Conservation (phyloP, 2,329 filamentous ascomycete species). For the Malbranchea cinnamomea region DNA sequence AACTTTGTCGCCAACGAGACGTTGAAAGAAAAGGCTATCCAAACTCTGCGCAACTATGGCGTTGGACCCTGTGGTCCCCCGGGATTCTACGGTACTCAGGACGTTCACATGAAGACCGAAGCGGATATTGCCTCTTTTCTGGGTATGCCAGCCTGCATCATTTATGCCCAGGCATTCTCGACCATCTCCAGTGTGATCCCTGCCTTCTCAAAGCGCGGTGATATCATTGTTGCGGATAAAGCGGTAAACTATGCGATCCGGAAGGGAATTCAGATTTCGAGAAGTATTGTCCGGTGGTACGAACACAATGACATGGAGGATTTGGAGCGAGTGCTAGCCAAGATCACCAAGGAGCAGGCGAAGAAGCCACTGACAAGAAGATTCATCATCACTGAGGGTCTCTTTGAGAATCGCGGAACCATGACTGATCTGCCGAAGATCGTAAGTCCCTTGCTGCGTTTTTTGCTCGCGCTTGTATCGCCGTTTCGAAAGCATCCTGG, state of each 20-base stretch:
- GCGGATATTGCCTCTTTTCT: slow-evolving; percentile 82
- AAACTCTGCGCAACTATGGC: slow-evolving; percentile 85
- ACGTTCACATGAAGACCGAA: slow-evolving; percentile 95
- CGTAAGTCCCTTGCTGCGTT: slow-evolving; percentile 33
- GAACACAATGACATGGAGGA: slow-evolving; percentile 95
- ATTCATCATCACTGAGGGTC: slow-evolving; percentile 89
- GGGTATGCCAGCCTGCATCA: slow-evolving; percentile 75
- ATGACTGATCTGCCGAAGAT: slow-evolving; percentile 72
- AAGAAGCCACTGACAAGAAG: slow-evolving; percentile 78
- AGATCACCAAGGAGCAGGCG: slow-evolving; percentile 74
- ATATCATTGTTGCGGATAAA: slow-evolving; percentile 91
- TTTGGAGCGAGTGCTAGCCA: slow-evolving; percentile 68
- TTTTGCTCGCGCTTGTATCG: not conserved
- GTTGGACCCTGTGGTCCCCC: slow-evolving; percentile 94
- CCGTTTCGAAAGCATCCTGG: slow-evolving; percentile 4
- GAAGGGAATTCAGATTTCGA: slow-evolving; percentile 83
- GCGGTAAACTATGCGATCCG: slow-evolving; percentile 88
- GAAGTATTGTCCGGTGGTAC: slow-evolving; percentile 86
- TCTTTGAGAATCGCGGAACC: slow-evolving; percentile 86
- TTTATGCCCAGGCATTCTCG: slow-evolving; percentile 92
- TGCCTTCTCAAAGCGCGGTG: slow-evolving; percentile 89
- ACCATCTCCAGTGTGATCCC: slow-evolving; percentile 96
- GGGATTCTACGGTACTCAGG: slow-evolving; percentile 95
- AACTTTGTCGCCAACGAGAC: slow-evolving; percentile 89
- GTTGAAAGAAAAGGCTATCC: slow-evolving; percentile 88